Evolutionary conservation across 2,329 filamentous ascomycete species (phyloP), one percentile per base, ranked within the genome.

Genomic region (Stemphylium vesicarium): DNA sequence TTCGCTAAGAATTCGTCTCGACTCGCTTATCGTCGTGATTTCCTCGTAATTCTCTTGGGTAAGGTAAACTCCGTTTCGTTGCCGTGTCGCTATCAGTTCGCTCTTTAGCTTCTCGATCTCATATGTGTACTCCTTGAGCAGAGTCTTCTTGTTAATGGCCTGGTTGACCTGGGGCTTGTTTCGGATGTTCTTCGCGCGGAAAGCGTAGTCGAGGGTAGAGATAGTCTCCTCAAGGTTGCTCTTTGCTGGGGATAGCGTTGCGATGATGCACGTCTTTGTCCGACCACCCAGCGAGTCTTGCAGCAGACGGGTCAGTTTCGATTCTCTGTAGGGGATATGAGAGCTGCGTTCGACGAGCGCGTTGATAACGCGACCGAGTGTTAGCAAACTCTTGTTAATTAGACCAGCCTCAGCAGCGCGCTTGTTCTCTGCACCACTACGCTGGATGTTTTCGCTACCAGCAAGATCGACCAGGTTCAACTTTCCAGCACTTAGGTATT

Each of bases 261-360:
- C 95, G 69, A 99, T 98, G 63, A 99, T 99, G 79, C 95, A 99
- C 0, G 95, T 99, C 74, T 99, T 99, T 1, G 96, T 99, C 47
- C 90, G 87, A 3, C 95, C 95, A 58, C 95, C 95, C 0, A 99
- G 84, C 0, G 96, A 99, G 73, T 99, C 96, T 86, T 99, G 96
- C 16, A 99, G 81, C 4, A 99, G 80, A 16, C 95, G 87, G 2
- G 95, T 99, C 68, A 99, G 85, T 75, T 99, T 99, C 2, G 95
- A 99, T 77, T 99, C 96, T 67, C 95, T 84, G 75, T 89, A 89
- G 1, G 95, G 96, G 62, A 99, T 98, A 70, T 99, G 95, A 0
- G 88, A 84, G 73, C 88, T 88, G 67, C 88, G 89, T 73, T 99
- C 96, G 20, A 98, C 95, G 11, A 99, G 84, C 0, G 95, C 95